Evolutionary conservation across 129 eudicot genomes (phyloP), one percentile per base, ranked within the genome.

Genomic region (Dittrichia graveolens): DNA sequence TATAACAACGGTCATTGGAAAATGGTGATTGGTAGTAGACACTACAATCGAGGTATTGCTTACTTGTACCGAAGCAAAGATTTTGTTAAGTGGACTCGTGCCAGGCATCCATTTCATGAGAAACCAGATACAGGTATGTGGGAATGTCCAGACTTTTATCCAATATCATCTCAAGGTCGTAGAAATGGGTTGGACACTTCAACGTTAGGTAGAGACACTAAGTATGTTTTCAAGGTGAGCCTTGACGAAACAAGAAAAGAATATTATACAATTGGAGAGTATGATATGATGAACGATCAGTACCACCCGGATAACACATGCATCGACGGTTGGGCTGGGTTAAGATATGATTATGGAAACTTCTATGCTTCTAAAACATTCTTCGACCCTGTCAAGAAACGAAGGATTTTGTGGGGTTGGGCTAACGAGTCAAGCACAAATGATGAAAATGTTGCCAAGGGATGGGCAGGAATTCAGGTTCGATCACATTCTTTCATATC

Each of bases 381-480:
- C 68, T 92, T 72, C 34, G 97, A 92, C 18, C 81, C 84, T 2
- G 49, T 49, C 11, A 86, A 89, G 85, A 79, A 65, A 15, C 77
- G 96, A 41, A 81, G 96, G 84, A 74, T 92, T 24, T 68, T 86
- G 78, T 89, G 93, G 96, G 89, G 83, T 64, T 89, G 97, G 96
- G 82, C 78, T 7, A 86, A 86, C 60, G 97, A 92, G 63, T 86
- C 96, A 0, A 81, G 81, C 59, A 14, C 82, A 12, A 16, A 57
- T 1, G 42, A 38, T 0, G 78, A 83, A 39, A 80, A 85, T 72
- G 70, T 81, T 11, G 31, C 47, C 13, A 89, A 89, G 19, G 97
- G 97, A 44, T 92, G 97, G 97, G 85, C 97, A 0, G 97, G 97
- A 59, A 80, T 88, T 61, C 91, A 85, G 85, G 96, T 90, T 67